Percentiles rank a stretch among this genome's conserved stretches.
Conservation (phyloP, 2,329 filamentous ascomycete genomes). For the Colletotrichum musae region DNA sequence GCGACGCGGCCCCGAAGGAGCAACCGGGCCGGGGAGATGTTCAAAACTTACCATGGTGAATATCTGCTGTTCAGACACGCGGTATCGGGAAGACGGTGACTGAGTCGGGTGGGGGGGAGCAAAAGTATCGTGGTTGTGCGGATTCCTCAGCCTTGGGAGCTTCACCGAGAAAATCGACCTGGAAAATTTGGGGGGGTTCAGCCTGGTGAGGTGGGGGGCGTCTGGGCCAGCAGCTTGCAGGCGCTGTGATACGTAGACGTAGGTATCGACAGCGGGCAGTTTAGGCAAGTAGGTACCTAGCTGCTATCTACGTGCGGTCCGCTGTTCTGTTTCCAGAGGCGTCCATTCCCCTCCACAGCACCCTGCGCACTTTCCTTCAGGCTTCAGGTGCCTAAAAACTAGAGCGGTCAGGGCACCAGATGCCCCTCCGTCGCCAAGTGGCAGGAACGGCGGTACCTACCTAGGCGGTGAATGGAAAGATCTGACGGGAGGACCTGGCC, state of each 20-base stretch:
- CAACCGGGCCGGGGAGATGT: neutral
- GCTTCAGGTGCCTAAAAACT: slow-evolving; percentile 9
- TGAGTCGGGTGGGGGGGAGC: slow-evolving; percentile 23
- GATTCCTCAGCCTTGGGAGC: slow-evolving; percentile 41
- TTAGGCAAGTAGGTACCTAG: no score
- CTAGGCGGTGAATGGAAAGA: slow-evolving; percentile 15
- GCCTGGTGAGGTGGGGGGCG: slow-evolving; percentile 40
- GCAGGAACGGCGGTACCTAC: neutral
- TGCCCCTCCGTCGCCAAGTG: neutral
- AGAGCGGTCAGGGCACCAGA: slow-evolving; percentile 7
- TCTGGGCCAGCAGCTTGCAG: slow-evolving; percentile 36
- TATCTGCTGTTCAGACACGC: slow-evolving; percentile 36
- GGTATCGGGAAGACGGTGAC: slow-evolving; percentile 28
- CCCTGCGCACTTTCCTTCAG: neutral
- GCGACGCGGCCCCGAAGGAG: neutral
- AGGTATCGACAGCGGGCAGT: no score
- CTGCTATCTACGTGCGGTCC: neutral
- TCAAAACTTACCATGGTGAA: slow-evolving; percentile 34
- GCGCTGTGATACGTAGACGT: slow-evolving; percentile 27
- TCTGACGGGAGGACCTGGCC: neutral
- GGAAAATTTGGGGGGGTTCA: slow-evolving; percentile 41
- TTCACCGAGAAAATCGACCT: slow-evolving; percentile 40
- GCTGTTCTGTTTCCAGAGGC: slow-evolving; percentile 33
- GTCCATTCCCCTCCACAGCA: slow-evolving; percentile 37
- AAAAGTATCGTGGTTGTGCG: slow-evolving; percentile 34